Conservation (phyloP, 441 rosid genomes). For the Euphorbia celastroides region DNA sequence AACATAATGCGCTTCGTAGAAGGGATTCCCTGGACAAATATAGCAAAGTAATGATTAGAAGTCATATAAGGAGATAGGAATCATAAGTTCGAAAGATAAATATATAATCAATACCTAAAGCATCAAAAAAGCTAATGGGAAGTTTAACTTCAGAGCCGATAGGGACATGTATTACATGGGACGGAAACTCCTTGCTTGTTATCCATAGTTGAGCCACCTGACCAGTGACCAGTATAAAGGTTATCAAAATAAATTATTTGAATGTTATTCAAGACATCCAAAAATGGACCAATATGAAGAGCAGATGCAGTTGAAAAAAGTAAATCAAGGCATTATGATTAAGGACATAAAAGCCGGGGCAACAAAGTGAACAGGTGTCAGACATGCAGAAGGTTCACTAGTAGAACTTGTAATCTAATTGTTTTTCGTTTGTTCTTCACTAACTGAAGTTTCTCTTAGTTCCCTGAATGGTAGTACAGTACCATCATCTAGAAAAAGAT, state of each 20-base stretch:
- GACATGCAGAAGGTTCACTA: neutral
- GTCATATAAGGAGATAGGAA: conserved; percentile 13
- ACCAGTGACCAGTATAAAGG: conserved; percentile 29
- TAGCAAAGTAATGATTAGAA: conserved; percentile 17
- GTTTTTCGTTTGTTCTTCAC: neutral
- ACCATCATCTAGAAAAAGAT: too few species aligned
- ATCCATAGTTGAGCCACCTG: conserved; percentile 93
- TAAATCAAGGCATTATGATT: neutral
- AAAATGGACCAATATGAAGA: conserved; percentile 15
- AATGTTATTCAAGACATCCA: conserved; percentile 4
- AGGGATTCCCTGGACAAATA: conserved; percentile 59
- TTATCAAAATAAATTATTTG: conserved; percentile 12
- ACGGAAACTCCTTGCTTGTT: conserved; percentile 40
- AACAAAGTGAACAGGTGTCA: neutral
- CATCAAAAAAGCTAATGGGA: conserved; percentile 62
- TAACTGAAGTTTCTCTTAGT: neutral
- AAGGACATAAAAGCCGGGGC: neutral
- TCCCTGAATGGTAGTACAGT: neutral
- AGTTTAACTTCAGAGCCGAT: conserved; percentile 73
- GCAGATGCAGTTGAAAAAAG: neutral
- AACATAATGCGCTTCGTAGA: conserved; percentile 67
- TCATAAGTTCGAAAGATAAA: conserved; percentile 8
- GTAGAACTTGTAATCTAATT: neutral
- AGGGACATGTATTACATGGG: conserved; percentile 56
- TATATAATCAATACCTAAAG: conserved; percentile 46